Percentiles rank a stretch among this genome's conserved stretches.
Evolutionary conservation across 2,329 filamentous ascomycete genomes (phyloP).

Genomic region (Cadophora luteo-olivacea): DNA sequence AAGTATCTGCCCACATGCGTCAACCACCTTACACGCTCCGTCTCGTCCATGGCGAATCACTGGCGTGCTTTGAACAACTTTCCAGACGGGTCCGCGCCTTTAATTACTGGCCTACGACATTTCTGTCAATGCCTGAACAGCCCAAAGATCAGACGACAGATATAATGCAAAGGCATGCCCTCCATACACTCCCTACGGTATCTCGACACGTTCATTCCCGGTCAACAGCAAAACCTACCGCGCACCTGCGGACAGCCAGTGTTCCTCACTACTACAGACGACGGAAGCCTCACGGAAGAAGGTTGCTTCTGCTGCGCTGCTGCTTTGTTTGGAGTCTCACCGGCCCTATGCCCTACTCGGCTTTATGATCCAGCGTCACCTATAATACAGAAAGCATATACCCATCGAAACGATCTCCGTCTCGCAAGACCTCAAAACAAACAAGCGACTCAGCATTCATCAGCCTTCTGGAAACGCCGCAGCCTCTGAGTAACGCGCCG

Average conservation of each 20-base stretch:
- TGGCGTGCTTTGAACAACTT: constrained; percentile 55
- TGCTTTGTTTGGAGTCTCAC: constrained; percentile 39
- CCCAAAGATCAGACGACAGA: constrained; percentile 43
- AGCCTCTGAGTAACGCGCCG: constrained; percentile 29
- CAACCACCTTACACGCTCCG: constrained; percentile 48
- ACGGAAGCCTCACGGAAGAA: constrained; percentile 30
- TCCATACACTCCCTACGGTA: constrained; percentile 29
- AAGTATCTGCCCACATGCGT: constrained; percentile 38
- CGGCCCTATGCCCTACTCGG: constrained; percentile 42
- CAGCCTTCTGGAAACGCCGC: constrained; percentile 39
- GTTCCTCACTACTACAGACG: constrained; percentile 35
- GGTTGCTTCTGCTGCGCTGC: constrained; percentile 30
- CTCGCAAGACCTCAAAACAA: constrained; percentile 38
- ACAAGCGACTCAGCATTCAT: constrained; percentile 38
- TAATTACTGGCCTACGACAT: constrained; percentile 40
- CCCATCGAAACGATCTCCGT: constrained; percentile 20
- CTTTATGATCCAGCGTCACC: constrained; percentile 36
- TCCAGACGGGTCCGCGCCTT: constrained; percentile 47
- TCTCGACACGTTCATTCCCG: constrained; percentile 33
- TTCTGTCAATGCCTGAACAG: constrained; percentile 42
- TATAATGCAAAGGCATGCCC: constrained; percentile 44
- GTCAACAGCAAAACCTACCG: constrained; percentile 31
- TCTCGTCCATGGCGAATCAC: constrained; percentile 57
- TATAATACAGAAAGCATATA: constrained; percentile 39
- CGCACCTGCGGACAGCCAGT: constrained; percentile 36